Conservation (phyloP, 2,329 filamentous ascomycete genomes). For the Magnaporthiopsis rhizophila region DNA sequence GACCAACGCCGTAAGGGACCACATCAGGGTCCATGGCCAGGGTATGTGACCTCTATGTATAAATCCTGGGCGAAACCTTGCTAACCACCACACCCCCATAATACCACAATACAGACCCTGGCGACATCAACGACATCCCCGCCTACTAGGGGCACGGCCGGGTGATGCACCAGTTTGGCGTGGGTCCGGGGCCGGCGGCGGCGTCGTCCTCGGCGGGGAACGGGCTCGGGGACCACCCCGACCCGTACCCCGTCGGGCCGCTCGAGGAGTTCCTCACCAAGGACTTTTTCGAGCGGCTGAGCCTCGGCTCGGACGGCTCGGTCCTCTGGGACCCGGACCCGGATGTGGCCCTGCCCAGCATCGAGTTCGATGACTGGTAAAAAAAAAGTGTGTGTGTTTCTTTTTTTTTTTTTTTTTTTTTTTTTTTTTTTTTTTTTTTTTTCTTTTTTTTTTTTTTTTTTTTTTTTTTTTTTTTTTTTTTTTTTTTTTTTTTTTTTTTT, state of each 20-base stretch:
- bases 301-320: background rate
- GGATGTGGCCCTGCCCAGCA: no score
- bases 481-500: no score
- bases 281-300: background rate
- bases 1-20: constrained; percentile 35
- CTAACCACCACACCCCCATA: background rate
- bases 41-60: background rate
- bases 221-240: background rate
- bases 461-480: no score
- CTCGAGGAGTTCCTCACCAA: background rate
- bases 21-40: constrained; percentile 29
- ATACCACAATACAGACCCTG: background rate
- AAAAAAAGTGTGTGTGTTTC: no score
- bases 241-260: background rate
- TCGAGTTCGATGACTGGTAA: background rate
- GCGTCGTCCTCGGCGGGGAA: background rate
- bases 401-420: no score
- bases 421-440: no score
- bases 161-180: background rate
- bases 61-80: background rate
- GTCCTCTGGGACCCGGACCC: background rate
- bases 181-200: background rate
- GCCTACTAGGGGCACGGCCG: background rate
- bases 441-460: no score
- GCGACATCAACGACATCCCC: background rate